Percentiles rank a stretch among this genome's conserved stretches.
These are phyloP conservation scores for Pythium folliculosum DNA, from an alignment of 352 stramenopile species.

Conservation along the genomic window DNA sequence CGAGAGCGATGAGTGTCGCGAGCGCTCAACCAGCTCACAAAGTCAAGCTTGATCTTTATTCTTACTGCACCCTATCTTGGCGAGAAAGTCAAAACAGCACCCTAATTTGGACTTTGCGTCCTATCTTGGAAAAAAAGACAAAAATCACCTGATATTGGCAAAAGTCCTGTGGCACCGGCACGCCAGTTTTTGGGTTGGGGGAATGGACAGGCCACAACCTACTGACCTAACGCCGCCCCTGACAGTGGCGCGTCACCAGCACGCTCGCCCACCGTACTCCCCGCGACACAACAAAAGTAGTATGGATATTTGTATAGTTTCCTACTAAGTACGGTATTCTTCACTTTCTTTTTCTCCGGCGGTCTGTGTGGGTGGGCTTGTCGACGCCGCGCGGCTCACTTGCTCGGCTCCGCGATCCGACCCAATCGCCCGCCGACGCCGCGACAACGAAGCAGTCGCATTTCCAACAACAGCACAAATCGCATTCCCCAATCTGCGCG, in stretches of 20 bases:
- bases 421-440: neutral
- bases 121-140: no score
- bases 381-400: conserved; percentile 7
- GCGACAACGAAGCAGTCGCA: neutral
- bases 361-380: neutral
- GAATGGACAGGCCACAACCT: conserved; percentile 7
- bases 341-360: conserved; percentile 12
- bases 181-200: neutral
- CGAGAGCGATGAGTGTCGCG: no score
- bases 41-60: no score
- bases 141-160: no score
- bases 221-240: conserved; percentile 11
- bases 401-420: neutral
- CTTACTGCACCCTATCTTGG: no score
- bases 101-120: no score
- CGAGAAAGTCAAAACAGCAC: no score
- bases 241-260: conserved; percentile 25
- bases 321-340: conserved; percentile 23
- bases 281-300: conserved; percentile 4
- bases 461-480: no score
- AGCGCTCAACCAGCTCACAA: no score
- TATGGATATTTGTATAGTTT: conserved; percentile 18
- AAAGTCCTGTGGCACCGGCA: conserved; percentile 11
- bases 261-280: conserved; percentile 2
- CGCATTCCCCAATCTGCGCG: no score